Percentiles rank a stretch among this genome's conserved stretches.
phyloP scores from a whole-genome alignment of 1,284 basidiomycete genomes.

The Cystobasidium sp. region DNA sequence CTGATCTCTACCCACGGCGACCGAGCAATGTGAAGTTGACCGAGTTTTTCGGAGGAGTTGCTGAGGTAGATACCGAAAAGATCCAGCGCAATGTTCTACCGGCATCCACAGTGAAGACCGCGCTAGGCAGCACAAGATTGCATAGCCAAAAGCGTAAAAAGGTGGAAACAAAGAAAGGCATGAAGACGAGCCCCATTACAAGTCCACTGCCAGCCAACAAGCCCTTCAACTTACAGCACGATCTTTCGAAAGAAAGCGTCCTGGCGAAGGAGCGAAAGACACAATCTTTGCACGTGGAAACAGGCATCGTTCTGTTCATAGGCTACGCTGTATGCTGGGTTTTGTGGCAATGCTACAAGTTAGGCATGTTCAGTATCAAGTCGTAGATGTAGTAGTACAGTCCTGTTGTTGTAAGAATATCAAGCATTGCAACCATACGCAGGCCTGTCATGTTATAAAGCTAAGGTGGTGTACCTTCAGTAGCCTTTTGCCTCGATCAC shows the following conservation, averaged over 20 bases:
- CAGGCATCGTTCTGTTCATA: slow-evolving; percentile 1
- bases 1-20: slow-evolving; percentile 75
- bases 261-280: background rate
- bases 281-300: background rate
- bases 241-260: background rate
- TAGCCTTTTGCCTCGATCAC: background rate
- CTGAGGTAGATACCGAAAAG: slow-evolving; percentile 68
- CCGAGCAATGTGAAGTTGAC: slow-evolving; percentile 77
- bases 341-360: slow-evolving; percentile 16
- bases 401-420: slow-evolving; percentile 20
- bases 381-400: background rate
- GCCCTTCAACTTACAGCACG: background rate
- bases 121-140: background rate
- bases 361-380: background rate
- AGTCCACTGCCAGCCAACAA: background rate
- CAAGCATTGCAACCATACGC: background rate
- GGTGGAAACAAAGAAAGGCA: background rate
- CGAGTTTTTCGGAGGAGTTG: slow-evolving; percentile 93
- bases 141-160: background rate
- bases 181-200: background rate
- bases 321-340: slow-evolving; percentile 15
- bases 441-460: background rate
- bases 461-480: background rate
- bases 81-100: background rate
- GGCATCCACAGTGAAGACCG: background rate